These are phyloP conservation scores for Gossypium davidsonii DNA, from an alignment of 441 rosid genomes.

Conservation along the genomic window DNA sequence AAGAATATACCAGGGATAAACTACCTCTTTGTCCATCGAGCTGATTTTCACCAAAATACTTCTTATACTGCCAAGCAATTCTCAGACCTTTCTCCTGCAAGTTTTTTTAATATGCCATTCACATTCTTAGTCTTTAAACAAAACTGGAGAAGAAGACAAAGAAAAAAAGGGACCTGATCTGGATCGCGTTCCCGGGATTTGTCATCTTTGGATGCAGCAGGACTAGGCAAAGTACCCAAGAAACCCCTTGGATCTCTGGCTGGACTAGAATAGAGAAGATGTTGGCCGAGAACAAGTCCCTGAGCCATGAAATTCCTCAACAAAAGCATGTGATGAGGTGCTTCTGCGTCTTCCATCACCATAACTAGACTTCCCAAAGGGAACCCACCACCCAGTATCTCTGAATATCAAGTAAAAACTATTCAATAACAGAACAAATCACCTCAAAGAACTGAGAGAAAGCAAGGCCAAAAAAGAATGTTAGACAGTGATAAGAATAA, in stretches of 20 bases:
- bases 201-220: constrained; percentile 50
- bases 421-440: neutral
- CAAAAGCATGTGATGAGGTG: constrained; percentile 90
- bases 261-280: constrained; percentile 80
- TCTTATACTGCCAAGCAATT: constrained; percentile 96
- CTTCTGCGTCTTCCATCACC: constrained; percentile 96
- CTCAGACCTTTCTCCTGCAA: constrained; percentile 74
- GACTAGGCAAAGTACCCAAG: constrained; percentile 83
- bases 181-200: constrained; percentile 36
- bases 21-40: constrained; percentile 35
- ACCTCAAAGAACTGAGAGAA: neutral
- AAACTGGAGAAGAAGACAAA: neutral
- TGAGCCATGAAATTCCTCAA: constrained; percentile 92
- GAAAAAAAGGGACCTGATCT: constrained; percentile 41
- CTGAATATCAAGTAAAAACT: constrained; percentile 28
- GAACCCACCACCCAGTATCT: constrained; percentile 78
- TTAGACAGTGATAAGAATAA: neutral
- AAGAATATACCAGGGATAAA: neutral
- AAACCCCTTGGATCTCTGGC: constrained; percentile 76
- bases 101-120: constrained; percentile 8
- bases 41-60: constrained; percentile 79
- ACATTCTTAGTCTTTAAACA: neutral
- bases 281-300: constrained; percentile 78
- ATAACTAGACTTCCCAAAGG: constrained; percentile 80
- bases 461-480: neutral